Conservation (phyloP, 176 grass and related monocot species). For the Aegilops sharonensis region DNA sequence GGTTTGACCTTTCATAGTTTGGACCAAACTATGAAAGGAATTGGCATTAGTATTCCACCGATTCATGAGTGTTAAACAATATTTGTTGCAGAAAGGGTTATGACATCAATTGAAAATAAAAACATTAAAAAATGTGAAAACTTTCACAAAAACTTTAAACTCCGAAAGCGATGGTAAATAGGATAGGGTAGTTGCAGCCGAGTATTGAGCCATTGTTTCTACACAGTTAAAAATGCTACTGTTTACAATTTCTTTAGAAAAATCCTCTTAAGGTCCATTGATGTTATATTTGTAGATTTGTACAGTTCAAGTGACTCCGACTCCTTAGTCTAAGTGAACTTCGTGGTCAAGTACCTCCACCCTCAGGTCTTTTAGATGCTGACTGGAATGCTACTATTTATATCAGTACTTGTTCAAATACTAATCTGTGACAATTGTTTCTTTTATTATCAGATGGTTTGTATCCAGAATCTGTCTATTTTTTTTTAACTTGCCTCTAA, state of each 20-base stretch:
- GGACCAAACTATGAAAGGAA: neutral
- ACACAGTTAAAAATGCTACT: neutral
- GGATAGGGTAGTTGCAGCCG: neutral
- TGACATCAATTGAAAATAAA: neutral
- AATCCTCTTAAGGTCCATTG: neutral
- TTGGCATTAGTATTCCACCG: neutral
- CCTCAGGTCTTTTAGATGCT: neutral
- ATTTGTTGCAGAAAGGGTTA: neutral
- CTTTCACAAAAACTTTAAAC: neutral
- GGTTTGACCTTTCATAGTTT: slow-evolving; percentile 21
- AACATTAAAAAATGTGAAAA: neutral
- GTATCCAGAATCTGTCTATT: neutral
- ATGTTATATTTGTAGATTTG: neutral
- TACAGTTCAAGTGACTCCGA: neutral
- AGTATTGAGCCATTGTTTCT: neutral
- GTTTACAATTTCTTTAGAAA: neutral
- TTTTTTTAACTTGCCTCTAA: neutral
- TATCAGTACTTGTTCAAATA: neutral
- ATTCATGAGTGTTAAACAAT: neutral
- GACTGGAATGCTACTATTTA: neutral
- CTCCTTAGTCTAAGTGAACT: slow-evolving; percentile 14
- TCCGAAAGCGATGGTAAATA: neutral
- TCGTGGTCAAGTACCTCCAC: neutral
- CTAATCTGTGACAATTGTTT: neutral
- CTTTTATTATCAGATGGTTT: neutral